These are phyloP conservation scores for Mycena metata DNA, from an alignment of 768 basidiomycete genomes.

Conservation along the genomic window DNA sequence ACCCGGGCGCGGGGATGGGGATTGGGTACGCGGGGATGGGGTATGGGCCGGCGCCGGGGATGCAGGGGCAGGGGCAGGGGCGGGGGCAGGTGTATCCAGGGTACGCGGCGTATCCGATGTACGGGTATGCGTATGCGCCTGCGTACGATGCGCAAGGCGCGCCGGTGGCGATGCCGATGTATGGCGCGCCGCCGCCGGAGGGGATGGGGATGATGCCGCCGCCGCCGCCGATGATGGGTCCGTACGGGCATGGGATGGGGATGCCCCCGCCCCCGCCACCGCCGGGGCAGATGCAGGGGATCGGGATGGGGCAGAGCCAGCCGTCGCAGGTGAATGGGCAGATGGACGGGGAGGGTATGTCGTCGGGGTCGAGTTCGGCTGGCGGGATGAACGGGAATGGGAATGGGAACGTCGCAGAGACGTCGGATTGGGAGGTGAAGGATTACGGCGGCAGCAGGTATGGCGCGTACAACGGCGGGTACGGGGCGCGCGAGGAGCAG, in stretches of 20 bases:
- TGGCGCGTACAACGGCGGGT: slow-evolving; percentile 1
- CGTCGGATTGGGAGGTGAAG: slow-evolving; percentile 37
- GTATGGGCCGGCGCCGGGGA: too few species aligned
- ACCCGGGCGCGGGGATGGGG: neutral
- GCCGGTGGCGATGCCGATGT: too few species aligned
- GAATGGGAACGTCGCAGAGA: slow-evolving; percentile 10
- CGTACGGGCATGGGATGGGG: slow-evolving; percentile 7
- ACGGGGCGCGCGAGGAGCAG: slow-evolving; percentile 15
- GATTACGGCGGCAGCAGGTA: slow-evolving; percentile 27
- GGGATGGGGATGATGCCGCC: slow-evolving; percentile 28
- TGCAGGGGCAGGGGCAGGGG: too few species aligned
- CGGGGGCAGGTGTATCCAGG: neutral
- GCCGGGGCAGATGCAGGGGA: slow-evolving; percentile 21
- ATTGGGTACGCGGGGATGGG: neutral
- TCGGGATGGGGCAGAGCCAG: neutral
- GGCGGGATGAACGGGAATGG: slow-evolving; percentile 9
- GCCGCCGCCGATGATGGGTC: slow-evolving; percentile 28
- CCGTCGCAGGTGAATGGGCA: slow-evolving; percentile 13
- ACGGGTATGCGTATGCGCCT: slow-evolving; percentile 11
- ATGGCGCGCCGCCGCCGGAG: too few species aligned
- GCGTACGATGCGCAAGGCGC: slow-evolving; percentile 14
- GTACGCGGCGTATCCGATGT: slow-evolving; percentile 12
- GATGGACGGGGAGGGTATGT: slow-evolving; percentile 3
- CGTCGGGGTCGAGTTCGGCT: neutral
- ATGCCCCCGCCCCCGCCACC: slow-evolving; percentile 23